A percentile compares a stretch with the other conserved stretches of the same genome.
These are phyloP conservation scores for Dothideomycetes sp. DNA, from an alignment of 2,329 filamentous ascomycete species.

Conservation along the genomic window DNA sequence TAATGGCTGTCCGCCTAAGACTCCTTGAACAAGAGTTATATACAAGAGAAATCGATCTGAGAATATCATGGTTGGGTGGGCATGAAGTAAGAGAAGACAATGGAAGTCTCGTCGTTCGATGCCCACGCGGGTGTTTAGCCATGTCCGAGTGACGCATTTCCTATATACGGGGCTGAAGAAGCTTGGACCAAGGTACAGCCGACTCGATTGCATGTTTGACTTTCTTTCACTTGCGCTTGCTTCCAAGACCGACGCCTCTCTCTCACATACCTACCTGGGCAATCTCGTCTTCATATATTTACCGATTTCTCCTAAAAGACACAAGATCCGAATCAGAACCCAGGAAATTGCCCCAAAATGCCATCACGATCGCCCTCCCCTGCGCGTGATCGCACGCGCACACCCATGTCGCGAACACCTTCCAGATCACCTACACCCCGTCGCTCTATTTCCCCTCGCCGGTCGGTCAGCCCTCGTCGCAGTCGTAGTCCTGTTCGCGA, in stretches of 20 bases:
- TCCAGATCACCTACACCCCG: slow-evolving; percentile 3
- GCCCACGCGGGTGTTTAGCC: slow-evolving; percentile 9
- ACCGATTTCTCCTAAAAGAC: not conserved
- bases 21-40: slow-evolving; percentile 20
- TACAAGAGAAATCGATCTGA: slow-evolving; percentile 17
- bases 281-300: not conserved
- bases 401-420: slow-evolving; percentile 2
- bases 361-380: slow-evolving; percentile 7
- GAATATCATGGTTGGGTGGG: slow-evolving; percentile 10
- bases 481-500: slow-evolving; percentile 3
- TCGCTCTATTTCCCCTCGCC: slow-evolving; percentile 10
- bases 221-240: slow-evolving; percentile 2
- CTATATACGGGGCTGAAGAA: too few species aligned
- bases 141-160: slow-evolving; percentile 1
- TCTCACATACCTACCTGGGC: not conserved
- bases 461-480: slow-evolving; percentile 4
- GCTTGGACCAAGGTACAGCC: slow-evolving; percentile 2
- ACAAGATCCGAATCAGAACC: not conserved
- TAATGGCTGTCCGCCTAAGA: slow-evolving; percentile 57
- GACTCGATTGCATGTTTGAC: not conserved
- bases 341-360: not conserved
- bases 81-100: not conserved
- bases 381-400: not conserved
- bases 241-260: slow-evolving; percentile 3
- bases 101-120: not conserved